Conservation (phyloP, 2,329 filamentous ascomycete genomes). For the Fusarium protoensiforme region DNA sequence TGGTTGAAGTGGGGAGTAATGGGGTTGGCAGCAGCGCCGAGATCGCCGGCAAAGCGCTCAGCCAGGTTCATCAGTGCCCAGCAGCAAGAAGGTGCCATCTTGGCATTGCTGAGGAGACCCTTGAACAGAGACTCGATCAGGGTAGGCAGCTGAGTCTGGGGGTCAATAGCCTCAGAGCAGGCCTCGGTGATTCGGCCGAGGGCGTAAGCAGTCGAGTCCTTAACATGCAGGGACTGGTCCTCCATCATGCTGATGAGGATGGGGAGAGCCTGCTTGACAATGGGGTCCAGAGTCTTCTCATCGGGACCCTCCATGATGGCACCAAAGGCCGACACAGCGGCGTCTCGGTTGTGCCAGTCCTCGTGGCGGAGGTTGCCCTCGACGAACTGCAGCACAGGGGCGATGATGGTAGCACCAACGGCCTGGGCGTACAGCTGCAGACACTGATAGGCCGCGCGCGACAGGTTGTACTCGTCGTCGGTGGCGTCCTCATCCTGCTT, state of each 20-base stretch:
- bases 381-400: constrained; percentile 89
- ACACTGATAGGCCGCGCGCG: constrained; percentile 95
- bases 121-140: constrained; percentile 91
- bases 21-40: constrained; percentile 80
- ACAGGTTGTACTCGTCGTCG: constrained; percentile 98
- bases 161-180: constrained; percentile 91
- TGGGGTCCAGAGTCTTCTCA: constrained; percentile 88
- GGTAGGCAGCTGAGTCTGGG: constrained; percentile 81
- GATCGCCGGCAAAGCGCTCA: constrained; percentile 91
- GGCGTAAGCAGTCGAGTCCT: constrained; percentile 95
- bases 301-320: constrained; percentile 99
- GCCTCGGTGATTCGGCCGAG: constrained; percentile 96
- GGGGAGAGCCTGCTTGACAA: constrained; percentile 94
- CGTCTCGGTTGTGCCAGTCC: constrained; percentile 95
- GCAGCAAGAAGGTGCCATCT: constrained; percentile 98
- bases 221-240: constrained; percentile 87
- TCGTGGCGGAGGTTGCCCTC: constrained; percentile 90
- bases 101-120: constrained; percentile 88
- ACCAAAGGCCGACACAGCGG: constrained; percentile 95
- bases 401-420: constrained; percentile 85
- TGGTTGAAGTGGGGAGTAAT: constrained; percentile 93
- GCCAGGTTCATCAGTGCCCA: constrained; percentile 99
- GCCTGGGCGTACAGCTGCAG: constrained; percentile 95
- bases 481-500: constrained; percentile 98
- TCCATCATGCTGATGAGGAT: constrained; percentile 94